Conservation (phyloP, 768 basidiomycete species). For the Boletus speciosus region DNA sequence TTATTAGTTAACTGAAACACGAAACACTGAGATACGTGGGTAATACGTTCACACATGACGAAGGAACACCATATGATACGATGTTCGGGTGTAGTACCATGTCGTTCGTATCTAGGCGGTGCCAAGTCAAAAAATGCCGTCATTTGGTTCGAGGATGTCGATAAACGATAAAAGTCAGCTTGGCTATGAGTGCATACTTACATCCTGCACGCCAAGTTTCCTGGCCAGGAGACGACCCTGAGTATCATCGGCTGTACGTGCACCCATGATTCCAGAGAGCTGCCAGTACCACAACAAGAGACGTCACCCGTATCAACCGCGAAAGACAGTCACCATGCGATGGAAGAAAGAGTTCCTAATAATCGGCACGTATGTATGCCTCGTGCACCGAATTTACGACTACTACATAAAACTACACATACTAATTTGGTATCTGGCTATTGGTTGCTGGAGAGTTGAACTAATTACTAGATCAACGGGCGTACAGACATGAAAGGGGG, state of each 20-base stretch:
- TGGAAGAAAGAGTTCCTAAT: not conserved
- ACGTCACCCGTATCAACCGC: not conserved
- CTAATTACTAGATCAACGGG: not conserved
- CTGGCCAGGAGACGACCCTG: not conserved
- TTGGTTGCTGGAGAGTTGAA: not conserved
- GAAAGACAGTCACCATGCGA: not conserved
- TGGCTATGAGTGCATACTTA: not conserved
- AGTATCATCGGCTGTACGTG: no score
- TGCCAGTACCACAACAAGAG: no score
- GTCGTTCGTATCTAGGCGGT: not conserved
- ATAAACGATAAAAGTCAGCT: not conserved
- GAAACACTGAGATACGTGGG: not conserved
- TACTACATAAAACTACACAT: constrained; percentile 20
- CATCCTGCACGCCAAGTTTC: not conserved
- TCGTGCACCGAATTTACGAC: no score
- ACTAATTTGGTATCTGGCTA: constrained; percentile 24
- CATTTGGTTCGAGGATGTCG: not conserved
- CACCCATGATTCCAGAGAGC: no score
- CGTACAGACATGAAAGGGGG: no score
- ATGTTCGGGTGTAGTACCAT: not conserved
- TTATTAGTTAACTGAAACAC: not conserved
- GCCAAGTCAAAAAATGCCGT: not conserved
- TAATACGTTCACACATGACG: not conserved
- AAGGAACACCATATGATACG: not conserved
- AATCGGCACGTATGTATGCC: not conserved